Evolutionary conservation across 2,329 filamentous ascomycete species (phyloP), one percentile per base, ranked within the genome.

Genomic region (Lojkania enalia): DNA sequence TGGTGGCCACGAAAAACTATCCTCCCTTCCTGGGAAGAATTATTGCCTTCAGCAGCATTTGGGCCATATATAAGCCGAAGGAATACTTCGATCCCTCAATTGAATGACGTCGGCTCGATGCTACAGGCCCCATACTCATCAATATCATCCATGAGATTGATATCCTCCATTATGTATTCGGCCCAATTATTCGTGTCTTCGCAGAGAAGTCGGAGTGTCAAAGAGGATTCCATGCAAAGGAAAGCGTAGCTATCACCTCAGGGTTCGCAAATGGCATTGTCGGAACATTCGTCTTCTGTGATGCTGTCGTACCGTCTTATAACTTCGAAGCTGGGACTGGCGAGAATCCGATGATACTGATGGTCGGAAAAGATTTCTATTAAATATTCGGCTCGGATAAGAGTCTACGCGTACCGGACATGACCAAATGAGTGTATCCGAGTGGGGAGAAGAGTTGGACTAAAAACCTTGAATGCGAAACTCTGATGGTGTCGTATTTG

Each of bases 61-160:
- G 80, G 80, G 71, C 75, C 0, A 58, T 75, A 0, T 73, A 67
- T 47, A 84, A 84, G 48, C 77, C 80, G 0, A 35, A 55, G 0
- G 44, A 64, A 0, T 84, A 84, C 62, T 84, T 79, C 49, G 66
- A 73, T 2, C 51, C 71, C 0, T 73, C 74, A 0, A 65, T 67
- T 0, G 71, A 74, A 29, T 83, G 81, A 80, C 71, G 77, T 12
- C 68, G 71, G 5, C 55, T 63, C 2, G 62, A 57, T 4, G 59
- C 68, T 2, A 76, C 74, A 1, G 80, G 79, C 0, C 74, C 77
- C 0, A 64, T 83, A 5, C 65, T 77, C 2, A 83, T 83, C 48
- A 84, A 84, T 54, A 64, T 84, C 32, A 74, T 83, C n/a, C 81
- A 84, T 54, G 81, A 84, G 38, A 67, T 84, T 29, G 81, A 84